These are phyloP conservation scores for Sporothrix luriei DNA, from an alignment of 2,329 filamentous ascomycete species.

Conservation along the genomic window DNA sequence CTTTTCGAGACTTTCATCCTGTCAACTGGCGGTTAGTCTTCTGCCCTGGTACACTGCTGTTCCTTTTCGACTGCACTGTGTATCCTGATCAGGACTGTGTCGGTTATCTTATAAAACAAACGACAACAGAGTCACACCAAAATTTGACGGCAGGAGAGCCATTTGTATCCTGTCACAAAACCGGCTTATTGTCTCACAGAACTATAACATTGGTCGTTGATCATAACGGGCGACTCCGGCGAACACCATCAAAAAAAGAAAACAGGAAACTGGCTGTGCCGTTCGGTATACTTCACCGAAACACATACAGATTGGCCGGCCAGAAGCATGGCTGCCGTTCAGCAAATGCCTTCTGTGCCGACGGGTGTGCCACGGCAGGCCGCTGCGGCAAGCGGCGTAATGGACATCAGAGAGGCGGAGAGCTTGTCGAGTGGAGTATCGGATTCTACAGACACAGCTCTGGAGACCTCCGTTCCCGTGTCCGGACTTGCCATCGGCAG, in stretches of 20 bases:
- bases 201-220: background rate
- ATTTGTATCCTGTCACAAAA: background rate
- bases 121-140: background rate
- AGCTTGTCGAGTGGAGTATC: background rate
- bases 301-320: background rate
- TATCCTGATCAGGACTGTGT: conserved; percentile 3
- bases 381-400: background rate
- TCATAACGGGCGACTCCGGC: background rate
- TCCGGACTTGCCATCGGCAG: conserved; percentile 43
- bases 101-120: background rate
- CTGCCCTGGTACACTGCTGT: background rate
- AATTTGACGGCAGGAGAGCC: conserved; percentile 5
- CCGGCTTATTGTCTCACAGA: background rate
- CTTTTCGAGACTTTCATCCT: background rate
- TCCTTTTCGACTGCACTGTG: background rate
- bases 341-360: conserved; percentile 38
- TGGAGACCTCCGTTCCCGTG: conserved; percentile 33
- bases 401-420: conserved; percentile 31
- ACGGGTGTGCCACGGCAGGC: conserved; percentile 22
- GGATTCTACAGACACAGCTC: conserved; percentile 34
- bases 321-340: conserved; percentile 37
- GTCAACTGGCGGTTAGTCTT: conserved; percentile 12
- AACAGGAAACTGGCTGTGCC: background rate
- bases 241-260: background rate
- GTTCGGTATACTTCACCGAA: background rate